Evolutionary conservation across 1,139 yeast genomes (phyloP), one percentile per base, ranked within the genome.

Genomic region (Pichia sp.): DNA sequence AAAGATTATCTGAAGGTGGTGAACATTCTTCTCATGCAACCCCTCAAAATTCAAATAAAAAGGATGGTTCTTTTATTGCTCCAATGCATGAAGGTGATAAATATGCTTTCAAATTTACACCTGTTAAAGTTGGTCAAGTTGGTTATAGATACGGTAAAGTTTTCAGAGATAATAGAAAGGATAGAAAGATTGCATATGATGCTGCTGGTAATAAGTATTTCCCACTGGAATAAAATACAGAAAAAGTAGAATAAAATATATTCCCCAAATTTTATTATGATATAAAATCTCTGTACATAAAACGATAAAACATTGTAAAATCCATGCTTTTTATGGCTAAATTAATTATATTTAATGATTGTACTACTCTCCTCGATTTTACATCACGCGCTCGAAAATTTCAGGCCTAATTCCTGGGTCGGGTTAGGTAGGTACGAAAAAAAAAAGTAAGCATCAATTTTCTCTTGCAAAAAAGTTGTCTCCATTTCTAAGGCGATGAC

Each of bases 71-170:
- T 4, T 64, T 76, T 40, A 61, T 72, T 36, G 84, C 82, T 14
- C 62, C 68, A 38, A 66, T 70, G 51, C 62, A 63, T 46, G 63
- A 72, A 49, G 77, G 78, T 40, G 89, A 85, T 56, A 72, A 78
- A 55, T 64, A 73, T 35, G 71, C 71, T 40, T 84, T 84, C 69
- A 78, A 77, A 57, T 88, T 89, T 64, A 79, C 84, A 15, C 71
- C 78, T 52, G 82, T 86, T 42, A 77, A 72, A 54, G 84, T 82
- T 35, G 96, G 96, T 31, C 68, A 77, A 44, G 91, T 86, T 44
- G 98, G 97, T 42, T 77, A 66, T 72, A 79, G 97, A 59, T 91
- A 91, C 58, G 97, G 97, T 64, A 86, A 89, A 34, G 76, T 88
- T 25, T 72, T 83, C 55, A 85, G 96, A 67, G 96, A 89, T 63